Conservation (phyloP, 23 red algal species). For the Agarophyton chilense region DNA sequence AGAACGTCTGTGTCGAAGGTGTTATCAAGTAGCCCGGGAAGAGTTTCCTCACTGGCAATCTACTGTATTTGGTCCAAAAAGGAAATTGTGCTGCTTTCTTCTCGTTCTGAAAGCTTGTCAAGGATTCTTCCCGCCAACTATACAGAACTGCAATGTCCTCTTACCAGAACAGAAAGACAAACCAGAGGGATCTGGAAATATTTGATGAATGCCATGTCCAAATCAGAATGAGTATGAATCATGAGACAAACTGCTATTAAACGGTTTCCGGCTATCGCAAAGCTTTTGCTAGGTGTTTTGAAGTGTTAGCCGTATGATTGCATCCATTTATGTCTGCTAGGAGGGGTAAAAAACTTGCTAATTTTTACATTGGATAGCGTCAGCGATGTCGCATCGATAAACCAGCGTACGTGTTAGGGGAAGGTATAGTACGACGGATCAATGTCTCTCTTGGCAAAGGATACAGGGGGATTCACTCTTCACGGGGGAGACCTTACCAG, state of each 20-base stretch:
- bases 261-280: neutral
- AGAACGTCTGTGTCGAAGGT: conserved; percentile 5
- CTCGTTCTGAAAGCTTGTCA: neutral
- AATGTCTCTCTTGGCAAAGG: neutral
- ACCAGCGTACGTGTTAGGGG: neutral
- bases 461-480: neutral
- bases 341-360: neutral
- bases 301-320: conserved; percentile 1
- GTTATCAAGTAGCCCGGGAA: neutral
- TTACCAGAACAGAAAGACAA: neutral
- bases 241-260: neutral
- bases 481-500: neutral
- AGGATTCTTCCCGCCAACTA: neutral
- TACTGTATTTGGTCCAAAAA: neutral
- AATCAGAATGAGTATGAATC: neutral
- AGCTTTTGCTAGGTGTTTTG: neutral
- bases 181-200: neutral
- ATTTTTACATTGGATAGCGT: neutral
- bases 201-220: neutral
- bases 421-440: neutral
- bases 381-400: neutral
- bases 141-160: neutral
- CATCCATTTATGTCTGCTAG: conserved; percentile 1
- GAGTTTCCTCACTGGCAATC: neutral
- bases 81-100: too few species aligned